Evolutionary conservation across 2,329 filamentous ascomycete genomes (phyloP), one percentile per base, ranked within the genome.

Genomic region (Penicillium concentricum): DNA sequence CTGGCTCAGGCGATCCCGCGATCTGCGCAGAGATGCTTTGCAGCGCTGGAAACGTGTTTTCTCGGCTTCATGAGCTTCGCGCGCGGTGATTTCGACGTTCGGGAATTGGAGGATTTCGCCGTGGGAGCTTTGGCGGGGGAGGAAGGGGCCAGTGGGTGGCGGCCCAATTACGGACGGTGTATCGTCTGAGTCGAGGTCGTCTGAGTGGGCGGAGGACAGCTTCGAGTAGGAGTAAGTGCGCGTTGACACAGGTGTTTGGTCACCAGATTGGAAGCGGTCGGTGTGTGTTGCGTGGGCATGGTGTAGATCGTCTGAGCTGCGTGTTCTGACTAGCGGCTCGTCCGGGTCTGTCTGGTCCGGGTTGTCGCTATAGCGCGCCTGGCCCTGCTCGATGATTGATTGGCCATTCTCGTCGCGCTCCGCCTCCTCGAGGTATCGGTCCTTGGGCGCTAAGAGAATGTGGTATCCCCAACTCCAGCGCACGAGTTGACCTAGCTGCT

Each of bases 401-500:
- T 69, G 66, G 18, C 64, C 65, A 22, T 38, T 60, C 3, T 71
- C 72, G 22, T 71, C 74, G 38, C 74, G 68, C 35, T 77, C 75
- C 3, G 67, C 67, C 46, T 75, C 75, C 62, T 78, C 78, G 45
- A 78, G 67, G 58, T 79, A 79, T 22, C 79, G 75, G 18, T 88
- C 86, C 63, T 91, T 89, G 18, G 93, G 91, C 18, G 92, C 92
- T n/a, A 99, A 81, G 18, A 99, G 81, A 37, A 97, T 87, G 67
- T 96, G 92, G 74, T 96, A 97, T 12, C 94, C 94, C 94, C 94
- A 99, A 61, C 91, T 97, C 94, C 94, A 99, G 57, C 94, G 86
- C 20, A 99, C 87, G 26, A 97, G 80, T 75, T 99, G 94, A 22
- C 94, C 94, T 3, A 99, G 84, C 73, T 99, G 94, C 77, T 99